These are phyloP conservation scores for Biancaea sappan DNA, from an alignment of 306 rosid genomes.

Conservation along the genomic window DNA sequence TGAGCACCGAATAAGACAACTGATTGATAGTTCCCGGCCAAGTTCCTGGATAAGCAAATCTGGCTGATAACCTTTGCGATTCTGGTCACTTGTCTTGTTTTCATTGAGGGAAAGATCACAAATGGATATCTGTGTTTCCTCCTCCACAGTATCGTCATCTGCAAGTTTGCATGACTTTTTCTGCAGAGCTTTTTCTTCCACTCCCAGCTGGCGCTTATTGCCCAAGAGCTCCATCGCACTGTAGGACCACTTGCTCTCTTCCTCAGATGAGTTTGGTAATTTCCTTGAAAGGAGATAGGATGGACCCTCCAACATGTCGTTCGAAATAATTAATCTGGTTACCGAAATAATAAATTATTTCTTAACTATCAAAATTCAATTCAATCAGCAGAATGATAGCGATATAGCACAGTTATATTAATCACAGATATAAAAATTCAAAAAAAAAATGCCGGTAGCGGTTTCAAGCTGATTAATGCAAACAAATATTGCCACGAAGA, in stretches of 20 bases:
- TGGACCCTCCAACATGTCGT: constrained; percentile 72
- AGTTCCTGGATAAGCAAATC: constrained; percentile 59
- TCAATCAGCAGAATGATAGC: constrained; percentile 16
- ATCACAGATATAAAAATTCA: constrained; percentile 10
- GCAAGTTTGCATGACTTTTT: constrained; percentile 54
- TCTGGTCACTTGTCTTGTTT: constrained; percentile 37
- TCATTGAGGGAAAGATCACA: constrained; percentile 34
- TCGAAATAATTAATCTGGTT: constrained; percentile 32
- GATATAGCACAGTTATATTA: background rate
- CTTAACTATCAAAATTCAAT: constrained; percentile 29
- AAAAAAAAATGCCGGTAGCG: background rate
- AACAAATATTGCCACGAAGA: constrained; percentile 5
- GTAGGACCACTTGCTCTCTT: constrained; percentile 70
- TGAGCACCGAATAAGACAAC: constrained; percentile 62
- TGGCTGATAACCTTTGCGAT: constrained; percentile 40
- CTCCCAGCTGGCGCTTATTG: constrained; percentile 48
- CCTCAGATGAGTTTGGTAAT: constrained; percentile 64
- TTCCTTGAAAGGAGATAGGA: constrained; percentile 65
- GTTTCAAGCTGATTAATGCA: constrained; percentile 25
- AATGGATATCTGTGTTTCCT: constrained; percentile 14
- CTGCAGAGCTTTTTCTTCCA: constrained; percentile 36
- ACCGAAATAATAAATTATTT: constrained; percentile 16
- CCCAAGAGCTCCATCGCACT: constrained; percentile 48
- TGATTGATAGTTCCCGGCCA: constrained; percentile 66
- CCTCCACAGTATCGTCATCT: constrained; percentile 36